phyloP scores from a whole-genome alignment of 2,329 filamentous ascomycete genomes.

The Coniella lustricola region DNA sequence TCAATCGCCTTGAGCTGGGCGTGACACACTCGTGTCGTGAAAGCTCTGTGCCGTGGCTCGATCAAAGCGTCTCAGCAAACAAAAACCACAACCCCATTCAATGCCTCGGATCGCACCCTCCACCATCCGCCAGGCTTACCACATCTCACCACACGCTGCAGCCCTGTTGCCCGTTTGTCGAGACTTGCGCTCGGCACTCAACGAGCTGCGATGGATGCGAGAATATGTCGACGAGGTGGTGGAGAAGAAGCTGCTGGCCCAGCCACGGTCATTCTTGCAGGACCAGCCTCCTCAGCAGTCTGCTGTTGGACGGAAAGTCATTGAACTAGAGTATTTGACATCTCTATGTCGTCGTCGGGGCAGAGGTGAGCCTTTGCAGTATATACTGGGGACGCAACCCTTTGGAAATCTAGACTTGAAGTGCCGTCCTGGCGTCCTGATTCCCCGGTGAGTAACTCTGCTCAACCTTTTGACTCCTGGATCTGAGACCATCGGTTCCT shows the following conservation, averaged over 20 bases:
- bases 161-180: slow-evolving; percentile 58
- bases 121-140: slow-evolving; percentile 47
- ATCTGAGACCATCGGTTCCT: background rate
- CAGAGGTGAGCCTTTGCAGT: slow-evolving; percentile 73
- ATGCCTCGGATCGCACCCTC: slow-evolving; percentile 60
- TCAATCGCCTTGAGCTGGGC: too few species aligned
- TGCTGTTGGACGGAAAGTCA: too few species aligned
- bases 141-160: slow-evolving; percentile 48
- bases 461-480: background rate
- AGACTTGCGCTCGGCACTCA: slow-evolving; percentile 53
- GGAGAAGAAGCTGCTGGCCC: background rate
- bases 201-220: slow-evolving; percentile 67
- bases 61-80: too few species aligned
- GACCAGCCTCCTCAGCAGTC: too few species aligned
- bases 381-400: slow-evolving; percentile 79
- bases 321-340: slow-evolving; percentile 20
- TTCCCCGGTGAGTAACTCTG: slow-evolving; percentile 55
- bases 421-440: slow-evolving; percentile 72
- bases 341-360: slow-evolving; percentile 43
- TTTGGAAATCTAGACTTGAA: slow-evolving; percentile 78
- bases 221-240: slow-evolving; percentile 40
- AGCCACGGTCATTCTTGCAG: too few species aligned
- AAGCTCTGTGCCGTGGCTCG: too few species aligned
- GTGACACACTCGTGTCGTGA: too few species aligned
- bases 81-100: background rate